Percentiles rank a stretch among this genome's conserved stretches.
Evolutionary conservation across 2,329 filamentous ascomycete genomes (phyloP).

Genomic region (Xylaria sp.): DNA sequence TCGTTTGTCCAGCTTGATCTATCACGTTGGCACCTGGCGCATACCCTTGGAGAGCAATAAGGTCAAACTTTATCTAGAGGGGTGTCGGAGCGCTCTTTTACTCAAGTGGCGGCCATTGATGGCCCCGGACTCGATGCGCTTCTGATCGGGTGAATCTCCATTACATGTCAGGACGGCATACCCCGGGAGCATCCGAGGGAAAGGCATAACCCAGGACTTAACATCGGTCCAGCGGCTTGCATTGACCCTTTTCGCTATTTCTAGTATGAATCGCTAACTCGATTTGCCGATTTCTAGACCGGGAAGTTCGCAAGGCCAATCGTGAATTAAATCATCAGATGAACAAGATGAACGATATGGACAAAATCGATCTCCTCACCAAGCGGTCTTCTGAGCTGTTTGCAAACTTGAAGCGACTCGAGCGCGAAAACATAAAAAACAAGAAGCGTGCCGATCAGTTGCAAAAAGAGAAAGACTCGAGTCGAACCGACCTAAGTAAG

Average conservation of each 20-base stretch:
- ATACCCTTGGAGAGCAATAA: constrained; percentile 4
- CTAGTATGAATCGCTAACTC: constrained; percentile 4
- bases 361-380: constrained; percentile 89
- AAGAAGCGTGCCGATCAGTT: constrained; percentile 94
- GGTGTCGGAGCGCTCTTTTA: not conserved
- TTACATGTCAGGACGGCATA: not conserved
- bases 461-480: constrained; percentile 95
- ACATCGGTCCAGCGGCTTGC: not conserved
- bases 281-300: constrained; percentile 42
- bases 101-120: not conserved
- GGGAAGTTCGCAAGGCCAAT: constrained; percentile 74
- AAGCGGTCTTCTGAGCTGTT: constrained; percentile 92
- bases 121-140: not conserved
- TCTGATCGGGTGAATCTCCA: not conserved
- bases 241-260: constrained; percentile 5
- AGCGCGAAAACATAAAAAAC: constrained; percentile 93
- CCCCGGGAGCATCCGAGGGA: not conserved
- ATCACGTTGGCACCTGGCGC: not conserved
- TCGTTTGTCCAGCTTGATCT: not conserved
- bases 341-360: constrained; percentile 90
- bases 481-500: constrained; percentile 87
- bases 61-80: not conserved
- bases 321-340: constrained; percentile 89
- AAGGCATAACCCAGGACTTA: not conserved
- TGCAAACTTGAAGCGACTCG: constrained; percentile 93